A percentile compares a stretch with the other conserved stretches of the same genome.
Conservation (phyloP, 768 basidiomycete species). For the Lactarius quietus region DNA sequence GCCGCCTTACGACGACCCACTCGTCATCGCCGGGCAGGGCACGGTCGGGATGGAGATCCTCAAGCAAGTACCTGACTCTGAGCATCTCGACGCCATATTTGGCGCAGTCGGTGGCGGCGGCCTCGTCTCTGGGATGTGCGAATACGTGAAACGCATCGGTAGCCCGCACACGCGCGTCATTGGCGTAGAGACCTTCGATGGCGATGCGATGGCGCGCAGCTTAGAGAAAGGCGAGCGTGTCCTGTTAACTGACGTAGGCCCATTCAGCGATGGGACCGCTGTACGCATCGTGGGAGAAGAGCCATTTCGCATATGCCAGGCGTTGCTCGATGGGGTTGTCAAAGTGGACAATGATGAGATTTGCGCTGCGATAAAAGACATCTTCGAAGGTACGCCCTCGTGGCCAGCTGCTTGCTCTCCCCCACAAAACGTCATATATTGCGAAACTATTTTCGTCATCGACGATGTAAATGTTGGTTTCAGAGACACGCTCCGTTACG, state of each 20-base stretch:
- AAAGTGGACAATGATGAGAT: slow-evolving; percentile 93
- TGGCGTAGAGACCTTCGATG: slow-evolving; percentile 94
- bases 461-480: neutral
- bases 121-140: slow-evolving; percentile 81
- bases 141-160: slow-evolving; percentile 92
- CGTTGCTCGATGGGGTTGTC: slow-evolving; percentile 77
- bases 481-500: slow-evolving; percentile 93
- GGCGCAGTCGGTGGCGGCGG: slow-evolving; percentile 94
- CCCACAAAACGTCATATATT: too few species aligned
- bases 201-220: slow-evolving; percentile 89
- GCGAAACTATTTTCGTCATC: slow-evolving; percentile 13
- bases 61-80: slow-evolving; percentile 77
- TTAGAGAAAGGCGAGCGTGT: slow-evolving; percentile 78
- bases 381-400: slow-evolving; percentile 78
- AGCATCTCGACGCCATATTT: slow-evolving; percentile 80
- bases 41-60: slow-evolving; percentile 94
- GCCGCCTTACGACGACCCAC: slow-evolving; percentile 95
- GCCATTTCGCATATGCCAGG: slow-evolving; percentile 87
- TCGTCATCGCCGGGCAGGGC: slow-evolving; percentile 96
- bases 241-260: slow-evolving; percentile 84
- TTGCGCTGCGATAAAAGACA: slow-evolving; percentile 98
- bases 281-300: slow-evolving; percentile 95
- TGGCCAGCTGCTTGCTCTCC: too few species aligned
- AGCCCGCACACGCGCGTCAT: slow-evolving; percentile 75
- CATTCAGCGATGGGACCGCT: slow-evolving; percentile 97